These are phyloP conservation scores for Amborella trichopoda DNA, from an alignment of 164 flowering plant genomes.

Conservation along the genomic window DNA sequence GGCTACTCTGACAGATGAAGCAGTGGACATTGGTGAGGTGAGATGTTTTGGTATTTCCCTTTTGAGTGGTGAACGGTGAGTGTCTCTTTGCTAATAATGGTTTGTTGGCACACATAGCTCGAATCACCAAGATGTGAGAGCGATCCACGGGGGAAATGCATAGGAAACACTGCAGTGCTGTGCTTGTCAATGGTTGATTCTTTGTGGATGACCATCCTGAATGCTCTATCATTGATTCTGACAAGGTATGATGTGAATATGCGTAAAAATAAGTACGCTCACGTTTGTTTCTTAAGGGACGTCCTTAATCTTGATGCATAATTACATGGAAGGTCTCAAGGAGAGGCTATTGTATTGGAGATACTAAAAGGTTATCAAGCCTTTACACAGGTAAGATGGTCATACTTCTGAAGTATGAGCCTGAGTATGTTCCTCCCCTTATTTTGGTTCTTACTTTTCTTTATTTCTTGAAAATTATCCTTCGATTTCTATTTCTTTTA, in stretches of 20 bases:
- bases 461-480: too few species aligned
- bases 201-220: constrained; percentile 88
- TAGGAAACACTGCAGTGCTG: constrained; percentile 66
- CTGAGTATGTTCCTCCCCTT: too few species aligned
- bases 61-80: neutral
- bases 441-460: too few species aligned
- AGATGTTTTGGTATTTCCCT: neutral
- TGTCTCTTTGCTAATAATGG: neutral
- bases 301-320: neutral
- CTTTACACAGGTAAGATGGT: constrained; percentile 79
- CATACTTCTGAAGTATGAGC: too few species aligned
- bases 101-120: constrained; percentile 36
- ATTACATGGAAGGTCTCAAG: constrained; percentile 70
- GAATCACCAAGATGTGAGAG: constrained; percentile 83
- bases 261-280: neutral
- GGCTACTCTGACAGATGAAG: constrained; percentile 98
- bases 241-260: constrained; percentile 39
- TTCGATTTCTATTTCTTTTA: too few species aligned
- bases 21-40: constrained; percentile 94
- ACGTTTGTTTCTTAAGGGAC: neutral
- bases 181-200: constrained; percentile 94
- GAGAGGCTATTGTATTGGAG: constrained; percentile 95
- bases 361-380: constrained; percentile 97
- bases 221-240: constrained; percentile 84
- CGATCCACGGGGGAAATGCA: constrained; percentile 41